Base-by-base conservation (phyloP, 2,329 filamentous ascomycete species). In the Calonectria hongkongensis region DNA sequence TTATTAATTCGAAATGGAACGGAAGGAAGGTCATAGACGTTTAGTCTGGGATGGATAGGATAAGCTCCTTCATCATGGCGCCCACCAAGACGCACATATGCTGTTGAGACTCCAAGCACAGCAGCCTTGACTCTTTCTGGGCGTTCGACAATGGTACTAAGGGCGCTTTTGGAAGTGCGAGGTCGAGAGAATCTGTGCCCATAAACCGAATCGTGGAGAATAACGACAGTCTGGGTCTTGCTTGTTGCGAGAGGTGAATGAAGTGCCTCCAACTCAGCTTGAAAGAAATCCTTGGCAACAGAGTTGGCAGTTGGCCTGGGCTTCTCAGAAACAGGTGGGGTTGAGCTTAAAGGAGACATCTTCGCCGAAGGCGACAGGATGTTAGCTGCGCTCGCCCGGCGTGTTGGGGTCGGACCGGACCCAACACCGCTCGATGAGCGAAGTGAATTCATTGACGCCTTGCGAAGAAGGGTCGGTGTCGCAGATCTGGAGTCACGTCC, bases 171-270 rank as follows among this genome's bases (percentile, higher is more conserved):
- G 27, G 92, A 93, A 0, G 95, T 93, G 78, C 94, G 93, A 4
- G 95, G 95, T 54, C 97, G 90, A 13, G 96, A 95, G 83, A 92
- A 99, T 27, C 95, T 93, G 85, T 99, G 97, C 28, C 96, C 96
- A 82, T 98, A 99, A 84, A 96, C 98, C 66, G 94, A 93, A 85
- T 99, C 97, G 79, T 98, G 95, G 2, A 99, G 86, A 36, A 99
- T 89, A 58, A 98, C 95, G 5, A 97, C 85, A 0, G 95, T 95
- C 73, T 95, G 87, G 13, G 89, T 84, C 41, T 85, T 76, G 30
- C 83, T 81, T 10, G 84, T 83, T 2, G 84, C 82, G 13, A 85
- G 82, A 2, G 81, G 80, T 39, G 86, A 85, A 70, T 92, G 89
- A 79, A 95, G 92, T 8, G 88, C 83, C 18, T 90, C 87, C 39